phyloP scores from a whole-genome alignment of 306 rosid genomes.

The Ceratonia siliqua region DNA sequence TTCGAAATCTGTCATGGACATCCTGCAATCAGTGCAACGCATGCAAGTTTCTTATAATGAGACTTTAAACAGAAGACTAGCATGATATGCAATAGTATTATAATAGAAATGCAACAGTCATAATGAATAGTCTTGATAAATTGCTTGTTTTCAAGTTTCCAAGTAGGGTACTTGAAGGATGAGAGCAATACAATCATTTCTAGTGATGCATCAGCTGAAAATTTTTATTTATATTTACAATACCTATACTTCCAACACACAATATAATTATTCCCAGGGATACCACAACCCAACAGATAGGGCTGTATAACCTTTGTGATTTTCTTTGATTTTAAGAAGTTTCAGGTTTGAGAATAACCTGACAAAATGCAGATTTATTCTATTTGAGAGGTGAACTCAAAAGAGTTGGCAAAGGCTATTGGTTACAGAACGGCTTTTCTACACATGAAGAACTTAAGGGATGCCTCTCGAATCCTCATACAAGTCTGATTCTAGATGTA shows the following conservation, averaged over 20 bases:
- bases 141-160: background rate
- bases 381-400: background rate
- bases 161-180: slow-evolving; percentile 18
- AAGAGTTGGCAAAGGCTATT: background rate
- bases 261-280: slow-evolving; percentile 6
- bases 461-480: background rate
- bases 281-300: background rate
- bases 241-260: background rate
- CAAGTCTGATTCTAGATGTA: background rate
- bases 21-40: slow-evolving; percentile 59
- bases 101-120: background rate
- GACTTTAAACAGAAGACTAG: slow-evolving; percentile 14
- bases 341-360: background rate
- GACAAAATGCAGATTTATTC: background rate
- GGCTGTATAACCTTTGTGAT: background rate
- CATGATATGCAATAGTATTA: slow-evolving; percentile 1
- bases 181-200: slow-evolving; percentile 16
- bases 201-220: background rate
- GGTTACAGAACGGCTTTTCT: background rate
- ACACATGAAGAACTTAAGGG: background rate
- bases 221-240: background rate
- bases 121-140: background rate
- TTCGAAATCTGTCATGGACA: slow-evolving; percentile 90
- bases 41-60: slow-evolving; percentile 23
- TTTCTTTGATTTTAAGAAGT: background rate